Conservation (phyloP, 129 eudicot species). For the Daucus carota region DH1_v3.0 NC_030388.2:31115501-31116000, state of each 20-base stretch:
- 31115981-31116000: constrained; percentile 69
- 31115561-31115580: constrained; percentile 50
- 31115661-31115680: background rate
- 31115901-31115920: constrained; percentile 51
- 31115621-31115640: background rate
- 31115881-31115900: constrained; percentile 53
- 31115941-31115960: constrained; percentile 49
- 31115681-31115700: constrained; percentile 23
- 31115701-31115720: constrained; percentile 42
- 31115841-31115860: constrained; percentile 26
- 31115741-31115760: constrained; percentile 39
- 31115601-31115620: constrained; percentile 19
- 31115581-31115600: constrained; percentile 46
- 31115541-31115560: constrained; percentile 40
- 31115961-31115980: constrained; percentile 47
- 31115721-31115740: constrained; percentile 53
- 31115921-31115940: constrained; percentile 56
- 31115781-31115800: constrained; percentile 13
- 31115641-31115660: background rate
- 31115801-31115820: constrained; percentile 21
- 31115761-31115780: constrained; percentile 36
- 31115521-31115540: constrained; percentile 57
- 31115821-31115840: constrained; percentile 60
- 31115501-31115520: constrained; percentile 59
- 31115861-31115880: constrained; percentile 34